Evolutionary conservation across 179 eudicot species (phyloP), one percentile per base, ranked within the genome.

Genomic region (Spergularia azorica): DNA sequence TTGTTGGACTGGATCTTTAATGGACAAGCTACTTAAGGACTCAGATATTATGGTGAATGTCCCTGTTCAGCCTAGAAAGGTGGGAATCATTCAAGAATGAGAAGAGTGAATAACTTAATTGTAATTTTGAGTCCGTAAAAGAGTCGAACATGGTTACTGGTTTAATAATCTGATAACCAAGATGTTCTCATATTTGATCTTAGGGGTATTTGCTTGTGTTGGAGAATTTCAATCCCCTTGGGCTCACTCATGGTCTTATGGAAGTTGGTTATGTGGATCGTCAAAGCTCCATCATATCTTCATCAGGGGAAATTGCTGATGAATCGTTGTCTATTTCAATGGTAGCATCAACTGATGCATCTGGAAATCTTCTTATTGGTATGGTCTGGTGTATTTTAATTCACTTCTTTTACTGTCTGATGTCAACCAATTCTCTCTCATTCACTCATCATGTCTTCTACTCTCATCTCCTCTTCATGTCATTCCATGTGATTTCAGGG

Each of bases 51-150:
- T 68, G 61, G 60, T 93, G 56, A 82, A 88, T 74, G 79, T 95
- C 71, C 99, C 99, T 54, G 90, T 95, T 67, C 80, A 87, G 77
- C 99, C 99, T 84, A 88, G 99, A 63, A 95, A 95, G 99, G 99
- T 95, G 66, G 55, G 75, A 13, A 21, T 20, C 51, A 52, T 10
- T 62, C 17, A 39, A 58, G 62, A 26, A 9, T 58, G 15, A 52
- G 55, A 55, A 54, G 3, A 21, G 32, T 14, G 56, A 46, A 62
- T 50, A 51, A 51, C 21, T 55, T 48, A 2, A 5, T 69, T 10
- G 20, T 13, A 1, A 21, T 12, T 12, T 8, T 50, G 26, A 69
- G 72, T 20, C 20, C 9, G 39, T 70, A 70, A 21, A 13, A 70
- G 39, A 18, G 39, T 20, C 17, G 10, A 21, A 66, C 3, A 32